These are phyloP conservation scores for Ophiostoma triangulosporum DNA, from an alignment of 2,329 filamentous ascomycete genomes.

Conservation along the genomic window DNA sequence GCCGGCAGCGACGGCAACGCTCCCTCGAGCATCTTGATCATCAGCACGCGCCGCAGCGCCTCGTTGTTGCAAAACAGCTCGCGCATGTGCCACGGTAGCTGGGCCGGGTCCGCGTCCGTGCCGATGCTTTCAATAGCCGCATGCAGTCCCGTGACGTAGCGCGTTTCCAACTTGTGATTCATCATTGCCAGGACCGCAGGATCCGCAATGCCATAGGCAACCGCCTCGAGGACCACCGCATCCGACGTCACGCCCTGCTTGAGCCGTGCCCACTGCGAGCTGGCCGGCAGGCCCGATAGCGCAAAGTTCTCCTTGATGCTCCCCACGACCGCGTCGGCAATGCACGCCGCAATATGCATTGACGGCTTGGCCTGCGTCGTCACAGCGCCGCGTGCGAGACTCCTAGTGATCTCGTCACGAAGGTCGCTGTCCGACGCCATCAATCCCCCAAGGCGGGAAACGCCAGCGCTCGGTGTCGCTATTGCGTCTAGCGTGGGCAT, in stretches of 20 bases:
- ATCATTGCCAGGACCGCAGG: slow-evolving; percentile 9
- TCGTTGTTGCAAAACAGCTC: background rate
- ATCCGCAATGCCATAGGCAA: slow-evolving; percentile 18
- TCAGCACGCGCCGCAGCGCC: background rate
- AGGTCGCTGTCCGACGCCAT: background rate
- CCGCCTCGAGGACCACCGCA: slow-evolving; percentile 20
- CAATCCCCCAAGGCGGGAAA: background rate
- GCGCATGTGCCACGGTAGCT: background rate
- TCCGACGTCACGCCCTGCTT: background rate
- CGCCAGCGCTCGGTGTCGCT: background rate
- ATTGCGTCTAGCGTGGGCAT: background rate
- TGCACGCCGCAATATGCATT: background rate
- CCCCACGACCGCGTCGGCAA: slow-evolving; percentile 2
- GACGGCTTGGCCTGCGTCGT: background rate
- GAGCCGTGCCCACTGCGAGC: slow-evolving; percentile 21
- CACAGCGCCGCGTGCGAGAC: background rate
- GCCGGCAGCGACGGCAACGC: background rate
- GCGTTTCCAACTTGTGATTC: background rate
- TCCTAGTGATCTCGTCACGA: background rate
- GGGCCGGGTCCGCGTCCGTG: background rate
- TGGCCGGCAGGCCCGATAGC: slow-evolving; percentile 8
- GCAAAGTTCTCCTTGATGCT: background rate
- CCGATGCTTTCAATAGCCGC: background rate
- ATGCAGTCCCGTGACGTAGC: background rate
- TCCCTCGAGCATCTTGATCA: slow-evolving; percentile 1